A percentile compares a stretch with the other conserved stretches of the same genome.
Conservation (phyloP, 1,284 basidiomycete genomes). For the Takashimella tepidaria region DNA sequence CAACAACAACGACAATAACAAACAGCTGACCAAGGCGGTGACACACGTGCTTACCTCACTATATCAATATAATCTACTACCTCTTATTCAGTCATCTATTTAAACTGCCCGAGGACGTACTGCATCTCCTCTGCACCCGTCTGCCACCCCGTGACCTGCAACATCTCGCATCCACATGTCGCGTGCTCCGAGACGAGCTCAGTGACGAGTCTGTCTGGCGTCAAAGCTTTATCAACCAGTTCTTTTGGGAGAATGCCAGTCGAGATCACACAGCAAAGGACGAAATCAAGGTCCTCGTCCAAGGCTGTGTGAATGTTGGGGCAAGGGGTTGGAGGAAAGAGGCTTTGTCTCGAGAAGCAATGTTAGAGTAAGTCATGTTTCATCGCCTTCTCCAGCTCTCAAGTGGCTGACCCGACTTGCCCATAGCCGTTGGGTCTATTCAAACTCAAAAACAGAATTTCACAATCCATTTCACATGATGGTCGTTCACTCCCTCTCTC, state of each 20-base stretch:
- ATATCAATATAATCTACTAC: not conserved
- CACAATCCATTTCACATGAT: conserved; percentile 36
- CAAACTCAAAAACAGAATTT: conserved; percentile 28
- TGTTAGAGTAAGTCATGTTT: conserved; percentile 36
- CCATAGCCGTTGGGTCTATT: conserved; percentile 36
- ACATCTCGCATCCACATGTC: conserved; percentile 30
- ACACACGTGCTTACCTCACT: not conserved
- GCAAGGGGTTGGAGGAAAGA: conserved; percentile 17
- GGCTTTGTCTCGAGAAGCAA: conserved; percentile 31
- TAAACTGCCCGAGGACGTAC: conserved; percentile 35
- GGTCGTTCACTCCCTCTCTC: conserved; percentile 36
- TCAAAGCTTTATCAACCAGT: conserved; percentile 41
- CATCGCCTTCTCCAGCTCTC: not conserved
- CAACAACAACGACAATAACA: no score
- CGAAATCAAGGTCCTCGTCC: conserved; percentile 26
- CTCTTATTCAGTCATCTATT: conserved; percentile 31
- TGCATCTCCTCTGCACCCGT: conserved; percentile 33
- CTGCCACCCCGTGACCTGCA: conserved; percentile 37
- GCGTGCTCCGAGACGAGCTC: conserved; percentile 23
- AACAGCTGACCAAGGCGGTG: no score
- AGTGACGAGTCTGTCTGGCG: conserved; percentile 40
- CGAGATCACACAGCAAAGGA: conserved; percentile 10
- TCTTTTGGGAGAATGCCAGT: conserved; percentile 28
- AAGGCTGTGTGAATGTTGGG: conserved; percentile 13
- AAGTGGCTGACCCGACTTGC: not conserved